These are phyloP conservation scores for Inosperma sp. DNA, from an alignment of 768 basidiomycete genomes.

Conservation along the genomic window DNA sequence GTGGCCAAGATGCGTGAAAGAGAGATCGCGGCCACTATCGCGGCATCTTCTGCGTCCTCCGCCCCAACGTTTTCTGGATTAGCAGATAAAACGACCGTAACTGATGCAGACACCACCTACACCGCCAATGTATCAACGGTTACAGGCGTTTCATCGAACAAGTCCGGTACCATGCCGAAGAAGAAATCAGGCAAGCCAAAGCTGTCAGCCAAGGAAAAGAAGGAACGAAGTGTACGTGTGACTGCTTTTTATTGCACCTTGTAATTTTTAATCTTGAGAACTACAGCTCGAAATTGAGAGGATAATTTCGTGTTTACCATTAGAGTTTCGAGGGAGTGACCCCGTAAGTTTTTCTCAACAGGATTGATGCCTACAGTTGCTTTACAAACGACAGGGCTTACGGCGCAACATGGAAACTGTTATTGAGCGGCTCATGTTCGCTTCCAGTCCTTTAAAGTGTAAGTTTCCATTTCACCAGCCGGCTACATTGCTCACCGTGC, in stretches of 20 bases:
- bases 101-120: slow-evolving; percentile 39
- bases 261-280: not conserved
- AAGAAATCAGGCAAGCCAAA: slow-evolving; percentile 62
- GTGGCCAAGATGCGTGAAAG: slow-evolving; percentile 32
- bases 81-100: slow-evolving; percentile 37
- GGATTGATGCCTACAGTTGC: not conserved
- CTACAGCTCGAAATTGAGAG: slow-evolving; percentile 58
- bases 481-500: not conserved
- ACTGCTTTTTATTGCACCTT: not conserved
- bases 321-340: slow-evolving; percentile 89
- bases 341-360: slow-evolving; percentile 47
- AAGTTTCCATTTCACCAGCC: slow-evolving; percentile 16
- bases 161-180: slow-evolving; percentile 38
- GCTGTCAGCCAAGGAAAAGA: slow-evolving; percentile 75
- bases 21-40: slow-evolving; percentile 28
- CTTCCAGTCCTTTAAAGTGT: slow-evolving; percentile 57
- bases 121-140: slow-evolving; percentile 37
- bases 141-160: slow-evolving; percentile 30
- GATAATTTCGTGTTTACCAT: slow-evolving; percentile 69
- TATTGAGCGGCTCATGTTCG: slow-evolving; percentile 70
- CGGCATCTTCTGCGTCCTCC: slow-evolving; percentile 14
- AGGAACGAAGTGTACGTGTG: slow-evolving; percentile 62
- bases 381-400: slow-evolving; percentile 43
- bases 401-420: slow-evolving; percentile 77
- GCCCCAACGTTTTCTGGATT: slow-evolving; percentile 11